phyloP scores from a whole-genome alignment of 768 basidiomycete species.

The Rhodotorula sphaerocarpa region DNA sequence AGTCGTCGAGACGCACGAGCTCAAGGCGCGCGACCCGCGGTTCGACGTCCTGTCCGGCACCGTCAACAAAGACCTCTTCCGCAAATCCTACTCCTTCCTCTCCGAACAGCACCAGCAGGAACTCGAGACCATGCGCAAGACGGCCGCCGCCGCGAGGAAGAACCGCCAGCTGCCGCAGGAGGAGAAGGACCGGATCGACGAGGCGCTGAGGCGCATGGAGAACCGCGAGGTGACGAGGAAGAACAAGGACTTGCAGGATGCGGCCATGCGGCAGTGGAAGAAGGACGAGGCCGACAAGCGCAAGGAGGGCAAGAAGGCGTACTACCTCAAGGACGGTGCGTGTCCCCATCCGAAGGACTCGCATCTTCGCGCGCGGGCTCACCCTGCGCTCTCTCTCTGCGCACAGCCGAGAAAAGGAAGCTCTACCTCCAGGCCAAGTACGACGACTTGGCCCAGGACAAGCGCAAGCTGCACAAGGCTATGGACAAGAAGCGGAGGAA shows the following conservation, averaged over 20 bases:
- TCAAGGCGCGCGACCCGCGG: constrained; percentile 33
- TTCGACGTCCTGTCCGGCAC: constrained; percentile 32
- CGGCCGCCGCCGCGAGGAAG: constrained; percentile 13
- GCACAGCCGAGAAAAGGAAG: constrained; percentile 30
- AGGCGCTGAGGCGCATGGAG: constrained; percentile 28
- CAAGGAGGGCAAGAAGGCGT: constrained; percentile 29
- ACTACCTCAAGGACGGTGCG: constrained; percentile 33
- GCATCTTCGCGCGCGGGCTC: background rate
- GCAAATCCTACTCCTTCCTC: constrained; percentile 31
- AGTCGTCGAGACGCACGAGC: constrained; percentile 24
- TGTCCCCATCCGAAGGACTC: background rate
- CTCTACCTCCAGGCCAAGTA: constrained; percentile 34
- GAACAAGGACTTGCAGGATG: constrained; percentile 26
- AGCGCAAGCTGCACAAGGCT: constrained; percentile 33
- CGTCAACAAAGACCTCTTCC: constrained; percentile 27
- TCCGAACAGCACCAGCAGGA: constrained; percentile 15
- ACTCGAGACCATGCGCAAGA: constrained; percentile 23
- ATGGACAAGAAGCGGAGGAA: constrained; percentile 34
- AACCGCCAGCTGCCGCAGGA: constrained; percentile 17
- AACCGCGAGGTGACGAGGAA: constrained; percentile 20
- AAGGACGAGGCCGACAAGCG: constrained; percentile 21
- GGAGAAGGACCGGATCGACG: constrained; percentile 26
- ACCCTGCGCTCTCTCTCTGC: background rate
- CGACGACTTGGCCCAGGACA: constrained; percentile 32
- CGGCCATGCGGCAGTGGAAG: constrained; percentile 26